Conservation (phyloP, 1,284 basidiomycete genomes). For the Ustilago sp. region DNA sequence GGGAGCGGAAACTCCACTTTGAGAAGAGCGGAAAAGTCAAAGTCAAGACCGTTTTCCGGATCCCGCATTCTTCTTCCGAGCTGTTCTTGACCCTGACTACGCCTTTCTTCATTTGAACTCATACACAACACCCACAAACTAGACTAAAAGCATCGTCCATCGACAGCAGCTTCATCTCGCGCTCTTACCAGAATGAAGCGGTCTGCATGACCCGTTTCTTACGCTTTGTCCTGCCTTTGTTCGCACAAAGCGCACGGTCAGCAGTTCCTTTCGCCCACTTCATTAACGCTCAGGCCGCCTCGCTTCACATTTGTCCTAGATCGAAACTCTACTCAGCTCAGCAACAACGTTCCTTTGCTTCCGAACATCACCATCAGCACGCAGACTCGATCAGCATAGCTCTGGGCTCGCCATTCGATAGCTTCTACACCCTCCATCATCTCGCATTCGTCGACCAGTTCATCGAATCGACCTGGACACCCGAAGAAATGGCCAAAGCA, state of each 20-base stretch:
- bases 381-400: background rate
- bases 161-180: background rate
- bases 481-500: slow-evolving; percentile 25
- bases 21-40: background rate
- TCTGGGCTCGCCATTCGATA: background rate
- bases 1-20: background rate
- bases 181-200: background rate
- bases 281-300: background rate
- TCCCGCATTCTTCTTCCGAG: background rate
- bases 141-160: background rate
- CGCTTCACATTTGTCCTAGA: background rate
- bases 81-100: slow-evolving; percentile 12
- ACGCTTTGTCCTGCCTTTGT: background rate
- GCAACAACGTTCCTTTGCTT: background rate
- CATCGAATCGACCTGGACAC: background rate
- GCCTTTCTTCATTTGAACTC: background rate
- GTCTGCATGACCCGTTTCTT: background rate
- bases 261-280: slow-evolving; percentile 8
- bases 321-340: background rate
- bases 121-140: background rate
- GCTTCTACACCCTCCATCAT: background rate
- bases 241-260: slow-evolving; percentile 17
- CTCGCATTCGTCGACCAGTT: background rate
- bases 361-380: background rate
- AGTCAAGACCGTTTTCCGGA: background rate